These are phyloP conservation scores for Psidium guajava DNA, from an alignment of 345 rosid genomes.

Conservation along the genomic window DNA sequence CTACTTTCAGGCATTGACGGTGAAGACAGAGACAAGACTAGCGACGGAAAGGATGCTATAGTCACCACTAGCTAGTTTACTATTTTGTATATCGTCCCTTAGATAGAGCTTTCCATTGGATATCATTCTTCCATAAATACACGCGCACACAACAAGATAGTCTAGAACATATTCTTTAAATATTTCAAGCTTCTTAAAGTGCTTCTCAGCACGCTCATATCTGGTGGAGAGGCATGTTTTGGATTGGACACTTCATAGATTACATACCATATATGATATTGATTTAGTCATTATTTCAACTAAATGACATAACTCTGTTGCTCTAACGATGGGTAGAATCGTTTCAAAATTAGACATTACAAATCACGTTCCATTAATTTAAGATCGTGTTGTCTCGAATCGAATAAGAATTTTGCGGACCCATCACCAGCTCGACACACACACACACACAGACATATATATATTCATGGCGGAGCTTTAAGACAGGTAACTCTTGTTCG, in stretches of 20 bases:
- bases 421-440: neutral
- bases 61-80: neutral
- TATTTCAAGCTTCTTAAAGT: neutral
- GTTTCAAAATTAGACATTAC: accelerated
- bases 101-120: neutral
- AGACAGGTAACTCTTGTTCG: neutral
- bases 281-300: neutral
- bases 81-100: neutral
- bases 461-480: neutral
- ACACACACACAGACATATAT: neutral
- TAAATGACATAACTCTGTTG: neutral
- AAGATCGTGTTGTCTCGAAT: neutral
- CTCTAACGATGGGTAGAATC: neutral
- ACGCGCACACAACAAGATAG: too few species aligned
- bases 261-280: neutral
- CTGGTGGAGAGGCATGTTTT: neutral
- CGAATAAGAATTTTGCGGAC: neutral
- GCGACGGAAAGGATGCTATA: neutral
- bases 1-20: neutral
- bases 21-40: neutral
- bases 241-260: neutral
- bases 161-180: neutral
- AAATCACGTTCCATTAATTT: neutral
- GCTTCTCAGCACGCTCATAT: neutral
- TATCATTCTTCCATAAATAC: neutral